Base-by-base conservation (phyloP, 2,329 filamentous ascomycete species). In the Pyricularia pennisetigena region DNA sequence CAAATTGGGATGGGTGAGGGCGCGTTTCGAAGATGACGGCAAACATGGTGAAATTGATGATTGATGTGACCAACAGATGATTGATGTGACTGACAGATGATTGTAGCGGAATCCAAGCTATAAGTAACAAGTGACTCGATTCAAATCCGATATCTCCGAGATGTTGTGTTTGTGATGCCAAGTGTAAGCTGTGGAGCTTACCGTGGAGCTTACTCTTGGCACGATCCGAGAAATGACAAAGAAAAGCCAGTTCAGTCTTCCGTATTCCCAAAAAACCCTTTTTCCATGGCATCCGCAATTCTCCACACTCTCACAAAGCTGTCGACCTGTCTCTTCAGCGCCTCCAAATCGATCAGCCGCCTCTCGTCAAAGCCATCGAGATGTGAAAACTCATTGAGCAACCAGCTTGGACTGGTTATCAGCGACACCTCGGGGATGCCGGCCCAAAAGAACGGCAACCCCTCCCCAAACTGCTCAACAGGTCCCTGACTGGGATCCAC, bases 1-100 rank as follows among this genome's bases (percentile, higher is more conserved):
- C 29, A 30, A 29, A 41, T 28, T 67, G 26, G 32, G 65, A 54
- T 20, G 29, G 24, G 20, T 29, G 24, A n/a, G 64, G 65, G 59
- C 26, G 23, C 4, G 57, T 49, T 20, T 69, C 68, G 59, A 69
- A 69, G 14, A 69, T 28, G 29, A 69, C 68, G 4, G 65, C 65
- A 61, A 67, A 69, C 68, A 69, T 69, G 65, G 26, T 32, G 35
- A 2, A 4, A 2, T 49, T 10, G 32, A 35, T 35, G 32, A 14
- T 4, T 35, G 4, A 14, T 35, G n/a, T n/a, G n/a, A n/a, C n/a
- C n/a, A n/a, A n/a, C n/a, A n/a, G 9, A 35, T 35, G 32, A 35
- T 35, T 35, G 32, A 35, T 35, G 7, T 7, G 9, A 35, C 32
- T 35, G 9, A 35, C 32, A 7, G 29, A 29, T n/a, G 29, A 29